Evolutionary conservation across 192 early-diverging fungal genomes (phyloP).

Genomic region (Chytriomyces sp.): DNA sequence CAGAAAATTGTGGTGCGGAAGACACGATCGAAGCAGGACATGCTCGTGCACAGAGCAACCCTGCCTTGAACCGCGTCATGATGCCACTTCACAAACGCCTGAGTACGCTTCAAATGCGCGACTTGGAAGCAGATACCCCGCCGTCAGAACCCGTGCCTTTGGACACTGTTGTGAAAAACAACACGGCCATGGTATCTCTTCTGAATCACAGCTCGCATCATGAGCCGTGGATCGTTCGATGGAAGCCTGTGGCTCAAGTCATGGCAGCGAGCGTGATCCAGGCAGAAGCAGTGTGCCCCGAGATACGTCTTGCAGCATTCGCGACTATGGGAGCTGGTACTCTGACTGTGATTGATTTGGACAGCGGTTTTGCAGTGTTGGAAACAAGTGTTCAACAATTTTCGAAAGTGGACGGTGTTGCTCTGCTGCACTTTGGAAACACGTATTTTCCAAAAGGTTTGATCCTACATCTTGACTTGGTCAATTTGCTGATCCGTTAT

Average conservation of each 20-base stretch:
- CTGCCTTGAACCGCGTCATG: not conserved
- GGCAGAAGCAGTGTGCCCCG: not conserved
- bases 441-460: constrained; percentile 12
- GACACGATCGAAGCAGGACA: not conserved
- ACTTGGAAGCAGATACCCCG: constrained; percentile 27
- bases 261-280: constrained; percentile 30
- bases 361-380: not conserved
- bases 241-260: constrained; percentile 17
- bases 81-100: constrained; percentile 10
- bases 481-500: not conserved
- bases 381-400: not conserved
- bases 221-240: constrained; percentile 10
- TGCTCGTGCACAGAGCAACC: not conserved
- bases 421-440: constrained; percentile 9
- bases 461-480: not conserved
- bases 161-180: constrained; percentile 20
- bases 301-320: constrained; percentile 7
- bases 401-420: not conserved
- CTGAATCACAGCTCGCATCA: not conserved
- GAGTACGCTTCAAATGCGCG: constrained; percentile 18
- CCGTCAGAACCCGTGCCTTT: not conserved
- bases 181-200: constrained; percentile 16
- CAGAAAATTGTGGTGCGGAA: not conserved
- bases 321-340: constrained; percentile 13
- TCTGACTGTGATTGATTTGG: constrained; percentile 10